Evolutionary conservation across 306 rosid species (phyloP).

Genomic region (Pterocarpus santalinus): DNA sequence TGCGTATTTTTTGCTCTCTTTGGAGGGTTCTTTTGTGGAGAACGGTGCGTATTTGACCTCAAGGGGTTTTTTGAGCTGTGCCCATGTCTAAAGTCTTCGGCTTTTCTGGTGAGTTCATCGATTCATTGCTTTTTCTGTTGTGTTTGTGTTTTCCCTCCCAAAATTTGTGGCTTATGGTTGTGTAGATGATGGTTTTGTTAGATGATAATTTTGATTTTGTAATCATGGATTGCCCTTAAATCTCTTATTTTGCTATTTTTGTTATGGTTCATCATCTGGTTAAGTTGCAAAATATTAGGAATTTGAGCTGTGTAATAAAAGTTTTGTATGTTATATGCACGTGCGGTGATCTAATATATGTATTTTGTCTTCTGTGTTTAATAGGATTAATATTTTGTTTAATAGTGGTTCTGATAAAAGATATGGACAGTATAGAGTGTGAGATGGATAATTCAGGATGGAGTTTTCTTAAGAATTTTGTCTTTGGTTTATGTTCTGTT

Average conservation of each 20-base stretch:
- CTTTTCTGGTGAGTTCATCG: conserved; percentile 67
- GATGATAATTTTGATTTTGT: neutral
- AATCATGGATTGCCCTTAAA: neutral
- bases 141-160: conserved; percentile 21
- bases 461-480: neutral
- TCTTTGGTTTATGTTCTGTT: neutral
- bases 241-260: neutral
- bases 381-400: neutral
- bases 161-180: conserved; percentile 21
- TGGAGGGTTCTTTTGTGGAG: conserved; percentile 67
- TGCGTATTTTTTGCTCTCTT: conserved; percentile 73
- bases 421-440: neutral
- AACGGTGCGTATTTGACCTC: conserved; percentile 56
- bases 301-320: neutral
- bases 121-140: conserved; percentile 14
- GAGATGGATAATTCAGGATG: conserved; percentile 5
- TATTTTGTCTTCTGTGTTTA: neutral
- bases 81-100: conserved; percentile 87
- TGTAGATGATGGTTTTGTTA: conserved; percentile 27
- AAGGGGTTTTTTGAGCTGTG: conserved; percentile 58
- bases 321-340: conserved; percentile 6
- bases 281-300: neutral
- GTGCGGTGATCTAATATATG: neutral
- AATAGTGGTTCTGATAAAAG: conserved; percentile 38
- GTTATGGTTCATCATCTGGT: conserved; percentile 34